phyloP scores from a whole-genome alignment of 805 yeast genomes.

The Ogataea chonburiensis region DNA sequence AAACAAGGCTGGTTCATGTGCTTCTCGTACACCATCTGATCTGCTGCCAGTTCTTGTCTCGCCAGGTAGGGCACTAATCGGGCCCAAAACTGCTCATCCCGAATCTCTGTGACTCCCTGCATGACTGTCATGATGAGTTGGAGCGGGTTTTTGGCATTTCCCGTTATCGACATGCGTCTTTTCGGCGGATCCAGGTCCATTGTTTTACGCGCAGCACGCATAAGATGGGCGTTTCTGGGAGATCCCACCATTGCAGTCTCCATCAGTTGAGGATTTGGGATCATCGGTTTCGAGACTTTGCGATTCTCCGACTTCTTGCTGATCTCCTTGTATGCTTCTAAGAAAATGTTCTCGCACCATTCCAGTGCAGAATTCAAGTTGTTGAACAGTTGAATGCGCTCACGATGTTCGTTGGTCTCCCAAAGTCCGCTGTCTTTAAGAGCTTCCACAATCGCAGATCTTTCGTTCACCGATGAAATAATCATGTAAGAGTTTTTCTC shows the following conservation, averaged over 20 bases:
- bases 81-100: conserved; percentile 59
- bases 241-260: conserved; percentile 39
- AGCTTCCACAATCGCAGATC: conserved; percentile 65
- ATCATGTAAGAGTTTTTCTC: conserved; percentile 70
- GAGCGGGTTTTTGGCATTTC: conserved; percentile 42
- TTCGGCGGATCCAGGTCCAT: conserved; percentile 32
- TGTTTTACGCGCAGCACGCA: conserved; percentile 49
- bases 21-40: conserved; percentile 49
- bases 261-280: conserved; percentile 4
- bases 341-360: conserved; percentile 93
- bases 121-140: conserved; percentile 64
- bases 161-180: conserved; percentile 12
- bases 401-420: conserved; percentile 47
- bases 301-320: conserved; percentile 8
- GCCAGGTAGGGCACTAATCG: conserved; percentile 56
- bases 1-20: conserved; percentile 47
- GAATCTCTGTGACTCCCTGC: conserved; percentile 52
- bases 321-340: conserved; percentile 54
- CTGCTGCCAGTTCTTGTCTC: conserved; percentile 26
- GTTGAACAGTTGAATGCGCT: conserved; percentile 60
- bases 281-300: not conserved
- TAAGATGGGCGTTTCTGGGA: conserved; percentile 52
- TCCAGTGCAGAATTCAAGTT: conserved; percentile 86
- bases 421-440: conserved; percentile 83
- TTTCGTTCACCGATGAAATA: conserved; percentile 71